Evolutionary conservation across 2,329 filamentous ascomycete species (phyloP).

Genomic region (Clonostachys sp.): DNA sequence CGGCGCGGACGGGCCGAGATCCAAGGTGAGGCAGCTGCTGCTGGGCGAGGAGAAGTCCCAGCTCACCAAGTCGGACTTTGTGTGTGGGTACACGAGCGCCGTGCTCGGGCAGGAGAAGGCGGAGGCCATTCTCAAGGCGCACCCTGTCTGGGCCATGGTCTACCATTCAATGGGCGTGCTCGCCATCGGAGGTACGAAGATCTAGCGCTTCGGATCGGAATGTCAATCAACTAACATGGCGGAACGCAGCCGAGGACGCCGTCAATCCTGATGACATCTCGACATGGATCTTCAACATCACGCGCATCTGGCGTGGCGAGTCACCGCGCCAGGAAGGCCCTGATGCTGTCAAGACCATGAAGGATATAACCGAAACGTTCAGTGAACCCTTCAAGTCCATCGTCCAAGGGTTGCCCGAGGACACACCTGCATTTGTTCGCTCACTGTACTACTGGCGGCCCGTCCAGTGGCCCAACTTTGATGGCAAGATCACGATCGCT

Average conservation of each 20-base stretch:
- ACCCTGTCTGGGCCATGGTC: conserved; percentile 3
- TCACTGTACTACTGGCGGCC: neutral
- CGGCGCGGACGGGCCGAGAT: no score
- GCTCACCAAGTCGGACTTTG: neutral
- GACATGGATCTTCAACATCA: conserved; percentile 4
- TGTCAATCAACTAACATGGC: neutral
- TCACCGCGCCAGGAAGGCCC: conserved; percentile 2
- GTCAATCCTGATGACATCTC: conserved; percentile 1
- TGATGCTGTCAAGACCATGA: conserved; percentile 1
- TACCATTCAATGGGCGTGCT: conserved; percentile 2
- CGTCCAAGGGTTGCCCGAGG: neutral
- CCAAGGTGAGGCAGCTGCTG: neutral
- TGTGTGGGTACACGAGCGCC: conserved; percentile 1
- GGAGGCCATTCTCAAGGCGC: neutral
- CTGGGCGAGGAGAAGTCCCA: neutral
- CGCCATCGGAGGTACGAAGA: conserved; percentile 1
- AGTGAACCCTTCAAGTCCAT: conserved; percentile 2
- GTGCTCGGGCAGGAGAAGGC: neutral
- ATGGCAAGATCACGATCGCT: conserved; percentile 1
- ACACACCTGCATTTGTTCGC: neutral
- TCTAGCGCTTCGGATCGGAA: neutral
- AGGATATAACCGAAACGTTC: neutral
- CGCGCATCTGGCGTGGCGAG: conserved; percentile 4
- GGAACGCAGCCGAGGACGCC: neutral
- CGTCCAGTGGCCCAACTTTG: conserved; percentile 1